Evolutionary conservation across 768 basidiomycete species (phyloP).

Genomic region (Rhodosporidiobolus sp.): DNA sequence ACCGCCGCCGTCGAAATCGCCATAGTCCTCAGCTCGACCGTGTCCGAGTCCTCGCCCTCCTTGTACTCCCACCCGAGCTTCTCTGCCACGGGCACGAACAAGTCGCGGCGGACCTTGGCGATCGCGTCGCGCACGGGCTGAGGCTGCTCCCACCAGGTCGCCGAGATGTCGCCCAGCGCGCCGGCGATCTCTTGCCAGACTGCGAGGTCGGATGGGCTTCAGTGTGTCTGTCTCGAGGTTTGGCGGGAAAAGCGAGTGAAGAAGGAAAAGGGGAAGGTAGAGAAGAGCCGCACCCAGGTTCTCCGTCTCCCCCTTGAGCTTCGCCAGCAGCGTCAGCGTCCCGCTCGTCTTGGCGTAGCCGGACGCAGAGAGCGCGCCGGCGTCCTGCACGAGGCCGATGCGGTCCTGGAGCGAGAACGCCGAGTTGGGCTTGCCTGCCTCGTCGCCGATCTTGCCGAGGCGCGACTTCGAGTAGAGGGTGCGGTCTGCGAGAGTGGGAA

Average conservation of each 20-base stretch:
- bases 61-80: constrained; percentile 74
- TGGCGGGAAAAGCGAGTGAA: background rate
- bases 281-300: constrained; percentile 28
- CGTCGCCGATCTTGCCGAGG: constrained; percentile 48
- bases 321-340: constrained; percentile 68
- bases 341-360: constrained; percentile 74
- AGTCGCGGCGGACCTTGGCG: constrained; percentile 47
- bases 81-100: constrained; percentile 69
- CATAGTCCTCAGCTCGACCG: constrained; percentile 67
- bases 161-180: constrained; percentile 58
- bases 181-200: constrained; percentile 72
- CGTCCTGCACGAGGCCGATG: constrained; percentile 81
- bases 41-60: constrained; percentile 64
- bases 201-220: background rate
- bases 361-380: constrained; percentile 72
- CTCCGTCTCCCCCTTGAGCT: constrained; percentile 61
- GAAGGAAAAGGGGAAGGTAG: constrained; percentile 4
- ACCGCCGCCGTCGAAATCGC: constrained; percentile 62
- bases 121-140: constrained; percentile 55
- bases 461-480: constrained; percentile 80
- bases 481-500: constrained; percentile 50
- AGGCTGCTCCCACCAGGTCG: constrained; percentile 80
- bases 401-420: constrained; percentile 74
- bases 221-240: background rate
- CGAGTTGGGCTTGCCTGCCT: background rate